Conservation (phyloP, 768 basidiomycete genomes). For the Lactarius pseudohatsudake region DNA sequence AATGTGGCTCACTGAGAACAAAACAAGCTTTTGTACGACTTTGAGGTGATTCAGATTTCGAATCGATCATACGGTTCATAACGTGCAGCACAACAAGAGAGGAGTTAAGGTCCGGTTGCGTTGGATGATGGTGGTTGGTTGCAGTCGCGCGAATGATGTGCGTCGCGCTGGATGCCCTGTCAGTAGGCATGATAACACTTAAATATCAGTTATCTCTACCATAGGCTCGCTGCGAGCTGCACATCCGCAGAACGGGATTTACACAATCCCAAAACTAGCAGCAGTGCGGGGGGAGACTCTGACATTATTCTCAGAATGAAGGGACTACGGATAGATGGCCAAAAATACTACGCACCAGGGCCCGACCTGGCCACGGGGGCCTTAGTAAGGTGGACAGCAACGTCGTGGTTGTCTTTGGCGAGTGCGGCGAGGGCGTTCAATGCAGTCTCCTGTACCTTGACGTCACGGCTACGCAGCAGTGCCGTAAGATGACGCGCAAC, state of each 20-base stretch:
- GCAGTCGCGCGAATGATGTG: slow-evolving; percentile 57
- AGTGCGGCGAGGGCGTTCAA: slow-evolving; percentile 65
- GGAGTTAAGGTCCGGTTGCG: slow-evolving; percentile 44
- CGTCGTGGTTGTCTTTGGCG: slow-evolving; percentile 56
- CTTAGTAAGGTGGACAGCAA: slow-evolving; percentile 53
- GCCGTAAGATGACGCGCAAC: slow-evolving; percentile 50
- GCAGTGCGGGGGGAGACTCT: slow-evolving; percentile 40
- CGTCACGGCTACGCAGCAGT: slow-evolving; percentile 51
- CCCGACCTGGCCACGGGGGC: slow-evolving; percentile 17
- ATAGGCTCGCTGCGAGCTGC: slow-evolving; percentile 69
- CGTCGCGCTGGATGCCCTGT: slow-evolving; percentile 47
- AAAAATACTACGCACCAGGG: slow-evolving; percentile 12
- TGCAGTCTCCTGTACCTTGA: slow-evolving; percentile 67
- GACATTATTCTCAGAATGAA: not conserved
- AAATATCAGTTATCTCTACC: slow-evolving; percentile 41
- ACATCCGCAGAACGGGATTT: slow-evolving; percentile 61
- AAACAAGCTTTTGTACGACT: slow-evolving; percentile 70
- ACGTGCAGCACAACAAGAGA: slow-evolving; percentile 68
- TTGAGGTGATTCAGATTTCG: slow-evolving; percentile 42
- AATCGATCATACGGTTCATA: slow-evolving; percentile 57
- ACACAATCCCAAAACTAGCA: slow-evolving; percentile 48
- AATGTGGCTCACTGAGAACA: slow-evolving; percentile 57
- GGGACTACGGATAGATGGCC: not conserved
- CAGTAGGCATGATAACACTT: slow-evolving; percentile 2
- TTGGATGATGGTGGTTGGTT: slow-evolving; percentile 32